phyloP scores from a whole-genome alignment of 352 stramenopile species.

The Saprolegnia diclina region DNA sequence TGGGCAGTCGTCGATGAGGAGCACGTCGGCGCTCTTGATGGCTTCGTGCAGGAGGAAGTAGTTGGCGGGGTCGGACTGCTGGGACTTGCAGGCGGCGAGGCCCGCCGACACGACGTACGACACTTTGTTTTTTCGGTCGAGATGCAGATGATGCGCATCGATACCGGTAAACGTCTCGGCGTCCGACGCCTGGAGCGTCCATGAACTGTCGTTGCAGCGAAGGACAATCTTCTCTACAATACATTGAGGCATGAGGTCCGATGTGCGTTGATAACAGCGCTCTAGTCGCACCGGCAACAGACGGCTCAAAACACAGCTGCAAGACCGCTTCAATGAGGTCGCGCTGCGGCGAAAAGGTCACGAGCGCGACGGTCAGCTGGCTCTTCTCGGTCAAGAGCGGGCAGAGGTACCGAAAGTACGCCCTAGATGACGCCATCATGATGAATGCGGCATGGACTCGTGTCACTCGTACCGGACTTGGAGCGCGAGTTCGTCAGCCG shows the following conservation, averaged over 20 bases:
- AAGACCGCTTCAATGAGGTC: constrained; percentile 60
- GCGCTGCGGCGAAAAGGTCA: constrained; percentile 76
- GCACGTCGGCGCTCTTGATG: constrained; percentile 57
- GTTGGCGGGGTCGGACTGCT: background rate
- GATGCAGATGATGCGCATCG: constrained; percentile 14
- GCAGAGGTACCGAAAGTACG: constrained; percentile 56
- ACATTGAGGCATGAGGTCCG: background rate
- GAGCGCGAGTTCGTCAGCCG: constrained; percentile 37
- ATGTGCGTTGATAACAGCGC: background rate
- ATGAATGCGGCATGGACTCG: background rate
- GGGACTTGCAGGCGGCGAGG: constrained; percentile 9
- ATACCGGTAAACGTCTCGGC: constrained; percentile 37
- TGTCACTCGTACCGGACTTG: constrained; percentile 40
- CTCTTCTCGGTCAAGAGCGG: constrained; percentile 38
- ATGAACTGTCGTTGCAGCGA: constrained; percentile 54
- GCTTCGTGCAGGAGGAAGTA: constrained; percentile 22
- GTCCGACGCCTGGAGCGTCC: constrained; percentile 46
- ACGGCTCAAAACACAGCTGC: constrained; percentile 38
- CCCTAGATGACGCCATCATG: constrained; percentile 10
- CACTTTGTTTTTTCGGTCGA: constrained; percentile 9
- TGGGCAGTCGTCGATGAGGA: constrained; percentile 75
- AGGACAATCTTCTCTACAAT: constrained; percentile 42
- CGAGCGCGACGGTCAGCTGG: constrained; percentile 54
- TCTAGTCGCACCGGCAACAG: constrained; percentile 28
- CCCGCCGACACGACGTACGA: constrained; percentile 23